phyloP scores from a whole-genome alignment of 1,139 yeast genomes.

The Pichia sp. region DNA sequence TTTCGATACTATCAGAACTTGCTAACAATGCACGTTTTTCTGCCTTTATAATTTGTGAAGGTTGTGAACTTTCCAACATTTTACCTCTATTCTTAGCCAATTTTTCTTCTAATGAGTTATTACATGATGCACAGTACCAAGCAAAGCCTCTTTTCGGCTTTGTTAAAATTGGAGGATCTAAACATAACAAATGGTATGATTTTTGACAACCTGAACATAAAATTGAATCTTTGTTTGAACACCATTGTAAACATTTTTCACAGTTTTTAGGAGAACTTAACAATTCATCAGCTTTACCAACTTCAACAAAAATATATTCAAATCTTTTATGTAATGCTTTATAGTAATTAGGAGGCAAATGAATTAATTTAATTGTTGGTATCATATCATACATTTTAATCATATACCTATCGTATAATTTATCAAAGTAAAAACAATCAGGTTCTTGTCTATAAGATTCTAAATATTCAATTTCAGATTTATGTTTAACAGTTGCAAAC shows the following conservation, averaged over 20 bases:
- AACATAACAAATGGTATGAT: constrained; percentile 73
- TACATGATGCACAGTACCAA: constrained; percentile 87
- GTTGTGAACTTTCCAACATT: constrained; percentile 28
- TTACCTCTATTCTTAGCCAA: constrained; percentile 32
- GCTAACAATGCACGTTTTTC: constrained; percentile 13
- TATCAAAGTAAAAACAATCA: constrained; percentile 76
- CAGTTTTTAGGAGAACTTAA: constrained; percentile 63
- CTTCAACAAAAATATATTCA: constrained; percentile 70
- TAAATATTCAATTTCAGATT: constrained; percentile 49
- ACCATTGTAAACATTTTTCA: constrained; percentile 78
- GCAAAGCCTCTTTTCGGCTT: constrained; percentile 87
- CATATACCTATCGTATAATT: constrained; percentile 82
- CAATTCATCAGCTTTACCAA: constrained; percentile 60
- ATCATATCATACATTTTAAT: constrained; percentile 74
- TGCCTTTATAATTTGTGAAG: constrained; percentile 23
- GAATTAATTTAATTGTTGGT: constrained; percentile 49
- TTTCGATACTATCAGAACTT: constrained; percentile 4
- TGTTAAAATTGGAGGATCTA: constrained; percentile 74
- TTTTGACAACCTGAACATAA: constrained; percentile 72
- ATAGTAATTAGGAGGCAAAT: constrained; percentile 55
- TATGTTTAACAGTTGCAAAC: constrained; percentile 60
- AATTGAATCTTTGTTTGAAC: constrained; percentile 68
- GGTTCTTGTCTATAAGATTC: constrained; percentile 54
- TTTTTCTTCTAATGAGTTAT: constrained; percentile 42
- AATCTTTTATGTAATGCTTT: constrained; percentile 61